Evolutionary conservation across 257 asterid species (phyloP).

Genomic region (Penstemon davidsonii): DNA sequence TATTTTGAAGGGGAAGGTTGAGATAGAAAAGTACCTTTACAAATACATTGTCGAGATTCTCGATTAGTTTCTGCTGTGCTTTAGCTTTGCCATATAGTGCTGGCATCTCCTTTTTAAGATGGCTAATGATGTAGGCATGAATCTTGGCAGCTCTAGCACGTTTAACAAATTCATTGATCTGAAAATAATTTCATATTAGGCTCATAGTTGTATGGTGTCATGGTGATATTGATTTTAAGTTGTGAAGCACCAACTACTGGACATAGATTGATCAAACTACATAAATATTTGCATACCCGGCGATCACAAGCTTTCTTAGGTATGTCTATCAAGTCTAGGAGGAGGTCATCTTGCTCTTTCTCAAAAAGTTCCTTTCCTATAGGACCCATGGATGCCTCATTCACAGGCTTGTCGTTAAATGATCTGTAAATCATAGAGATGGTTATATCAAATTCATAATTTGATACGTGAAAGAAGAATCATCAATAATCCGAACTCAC

Average conservation of each 20-base stretch:
- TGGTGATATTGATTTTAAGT: neutral
- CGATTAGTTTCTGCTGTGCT: constrained; percentile 59
- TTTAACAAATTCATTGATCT: constrained; percentile 93
- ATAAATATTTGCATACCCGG: constrained; percentile 50
- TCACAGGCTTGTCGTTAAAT: constrained; percentile 80
- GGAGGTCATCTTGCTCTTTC: constrained; percentile 93
- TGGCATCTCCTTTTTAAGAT: constrained; percentile 94
- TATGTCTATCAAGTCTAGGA: constrained; percentile 79
- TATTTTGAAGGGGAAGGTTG: neutral
- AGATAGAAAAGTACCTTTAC: constrained; percentile 51
- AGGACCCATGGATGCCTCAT: constrained; percentile 61
- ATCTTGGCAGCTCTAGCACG: constrained; percentile 96
- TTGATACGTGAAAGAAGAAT: neutral
- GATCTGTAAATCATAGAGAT: constrained; percentile 44
- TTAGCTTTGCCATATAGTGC: constrained; percentile 81
- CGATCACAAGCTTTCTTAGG: constrained; percentile 98
- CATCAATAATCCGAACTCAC: neutral
- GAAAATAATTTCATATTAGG: neutral
- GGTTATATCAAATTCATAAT: neutral
- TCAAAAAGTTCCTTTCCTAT: constrained; percentile 88
- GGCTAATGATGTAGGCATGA: constrained; percentile 89
- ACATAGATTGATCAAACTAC: neutral
- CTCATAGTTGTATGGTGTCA: too few species aligned
- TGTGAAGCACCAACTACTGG: neutral
- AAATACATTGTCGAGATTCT: constrained; percentile 60